Conservation (phyloP, 257 asterid species). For the Petrea volubilis region DNA sequence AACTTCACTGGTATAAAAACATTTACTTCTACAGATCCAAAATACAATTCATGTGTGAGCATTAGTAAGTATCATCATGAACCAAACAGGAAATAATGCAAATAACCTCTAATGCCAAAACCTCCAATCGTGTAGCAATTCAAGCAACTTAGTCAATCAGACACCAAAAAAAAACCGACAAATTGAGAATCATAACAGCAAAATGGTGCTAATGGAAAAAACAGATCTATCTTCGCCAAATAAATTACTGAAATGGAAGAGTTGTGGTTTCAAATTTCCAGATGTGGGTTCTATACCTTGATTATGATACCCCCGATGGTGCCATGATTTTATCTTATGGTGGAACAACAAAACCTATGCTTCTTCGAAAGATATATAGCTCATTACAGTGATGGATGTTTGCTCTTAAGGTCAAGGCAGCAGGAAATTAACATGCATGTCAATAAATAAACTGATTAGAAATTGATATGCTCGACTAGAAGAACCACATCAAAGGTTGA, state of each 20-base stretch:
- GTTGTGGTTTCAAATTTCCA: neutral
- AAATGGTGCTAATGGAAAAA: neutral
- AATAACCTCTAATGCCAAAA: slow-evolving; percentile 9
- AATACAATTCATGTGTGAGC: neutral
- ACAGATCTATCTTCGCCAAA: neutral
- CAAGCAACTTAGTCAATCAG: neutral
- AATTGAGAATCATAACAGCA: slow-evolving; percentile 1
- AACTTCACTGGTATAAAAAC: slow-evolving; percentile 8
- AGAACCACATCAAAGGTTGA: neutral
- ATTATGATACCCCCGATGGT: neutral
- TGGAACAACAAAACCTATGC: neutral
- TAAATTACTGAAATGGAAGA: neutral
- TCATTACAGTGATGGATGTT: neutral
- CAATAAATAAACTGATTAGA: neutral
- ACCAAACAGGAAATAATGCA: neutral
- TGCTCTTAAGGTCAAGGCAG: slow-evolving; percentile 1
- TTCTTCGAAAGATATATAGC: neutral
- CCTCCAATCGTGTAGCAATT: neutral
- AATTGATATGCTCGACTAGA: neutral
- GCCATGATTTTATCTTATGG: neutral
- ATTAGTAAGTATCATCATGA: neutral
- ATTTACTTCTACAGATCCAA: neutral
- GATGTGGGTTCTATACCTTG: neutral
- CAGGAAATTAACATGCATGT: neutral
- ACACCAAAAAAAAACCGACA: neutral